Percentiles rank a stretch among this genome's conserved stretches.
phyloP scores from a whole-genome alignment of 192 early-diverging fungal species.

The Chytriomyces sp. region DNA sequence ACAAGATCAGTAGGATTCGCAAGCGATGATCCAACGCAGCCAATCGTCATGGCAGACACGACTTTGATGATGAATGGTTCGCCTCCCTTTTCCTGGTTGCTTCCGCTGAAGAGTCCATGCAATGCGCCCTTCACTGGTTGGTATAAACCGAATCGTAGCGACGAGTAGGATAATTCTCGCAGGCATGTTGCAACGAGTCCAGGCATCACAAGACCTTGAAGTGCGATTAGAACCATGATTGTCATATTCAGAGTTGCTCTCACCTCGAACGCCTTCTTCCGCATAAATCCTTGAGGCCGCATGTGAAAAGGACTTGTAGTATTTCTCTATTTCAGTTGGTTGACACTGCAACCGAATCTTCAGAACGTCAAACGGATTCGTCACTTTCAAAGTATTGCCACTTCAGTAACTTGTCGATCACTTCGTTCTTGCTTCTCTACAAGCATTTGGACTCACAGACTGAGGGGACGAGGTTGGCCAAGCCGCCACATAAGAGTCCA shows the following conservation, averaged over 20 bases:
- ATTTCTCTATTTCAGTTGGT: neutral
- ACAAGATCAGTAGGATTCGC: constrained; percentile 32
- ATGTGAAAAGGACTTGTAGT: constrained; percentile 14
- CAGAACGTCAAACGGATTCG: constrained; percentile 14
- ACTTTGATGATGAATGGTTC: constrained; percentile 31
- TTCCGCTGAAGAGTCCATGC: neutral
- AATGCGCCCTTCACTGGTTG: constrained; percentile 17
- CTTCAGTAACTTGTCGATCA: neutral
- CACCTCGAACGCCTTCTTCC: constrained; percentile 9
- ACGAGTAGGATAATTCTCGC: constrained; percentile 31
- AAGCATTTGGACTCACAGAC: constrained; percentile 8
- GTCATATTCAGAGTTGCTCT: neutral
- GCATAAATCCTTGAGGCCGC: neutral
- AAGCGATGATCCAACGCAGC: constrained; percentile 17
- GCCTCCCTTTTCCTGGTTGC: constrained; percentile 8
- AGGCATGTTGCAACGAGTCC: constrained; percentile 26
- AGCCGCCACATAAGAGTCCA: constrained; percentile 10
- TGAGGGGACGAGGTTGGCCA: constrained; percentile 17
- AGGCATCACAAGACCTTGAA: constrained; percentile 14
- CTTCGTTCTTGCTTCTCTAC: no score
- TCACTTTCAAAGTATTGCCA: neutral
- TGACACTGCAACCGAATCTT: constrained; percentile 4
- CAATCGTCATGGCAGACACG: constrained; percentile 6
- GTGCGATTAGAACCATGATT: neutral
- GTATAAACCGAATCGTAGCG: constrained; percentile 28